phyloP scores from a whole-genome alignment of 2,329 filamentous ascomycete genomes.

The Clarireedia paspali region DNA sequence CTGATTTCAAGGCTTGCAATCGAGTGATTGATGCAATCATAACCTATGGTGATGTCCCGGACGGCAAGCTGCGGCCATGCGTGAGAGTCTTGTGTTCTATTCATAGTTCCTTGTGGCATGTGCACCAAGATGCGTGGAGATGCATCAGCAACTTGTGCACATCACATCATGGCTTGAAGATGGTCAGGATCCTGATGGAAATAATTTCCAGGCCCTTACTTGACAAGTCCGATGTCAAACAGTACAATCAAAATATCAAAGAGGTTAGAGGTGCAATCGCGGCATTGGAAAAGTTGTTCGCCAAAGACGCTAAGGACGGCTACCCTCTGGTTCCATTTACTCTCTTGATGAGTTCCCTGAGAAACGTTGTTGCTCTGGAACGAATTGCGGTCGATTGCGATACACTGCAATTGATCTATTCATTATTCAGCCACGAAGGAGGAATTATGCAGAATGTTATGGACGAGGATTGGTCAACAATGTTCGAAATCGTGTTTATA shows the following conservation, averaged over 20 bases:
- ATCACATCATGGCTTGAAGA: conserved; percentile 65
- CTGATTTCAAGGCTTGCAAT: conserved; percentile 61
- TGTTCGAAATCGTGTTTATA: conserved; percentile 50
- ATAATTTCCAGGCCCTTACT: conserved; percentile 45
- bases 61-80: conserved; percentile 53
- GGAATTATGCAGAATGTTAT: conserved; percentile 48
- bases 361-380: conserved; percentile 36
- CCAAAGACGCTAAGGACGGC: conserved; percentile 49
- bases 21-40: conserved; percentile 62
- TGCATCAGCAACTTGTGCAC: conserved; percentile 62
- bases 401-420: conserved; percentile 37
- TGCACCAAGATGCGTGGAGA: conserved; percentile 61
- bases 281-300: conserved; percentile 55
- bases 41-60: conserved; percentile 63
- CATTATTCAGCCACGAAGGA: conserved; percentile 45
- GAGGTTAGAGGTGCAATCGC: conserved; percentile 56
- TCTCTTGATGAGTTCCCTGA: conserved; percentile 49
- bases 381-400: conserved; percentile 29
- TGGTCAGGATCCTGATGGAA: conserved; percentile 57
- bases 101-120: conserved; percentile 53
- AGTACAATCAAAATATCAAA: conserved; percentile 36
- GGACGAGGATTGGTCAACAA: conserved; percentile 58
- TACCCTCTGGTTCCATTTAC: conserved; percentile 53
- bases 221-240: conserved; percentile 40
- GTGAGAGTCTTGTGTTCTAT: conserved; percentile 67